Evolutionary conservation across 164 flowering plant genomes (phyloP).

Genomic region (Chloranthus sessilifolius): DNA sequence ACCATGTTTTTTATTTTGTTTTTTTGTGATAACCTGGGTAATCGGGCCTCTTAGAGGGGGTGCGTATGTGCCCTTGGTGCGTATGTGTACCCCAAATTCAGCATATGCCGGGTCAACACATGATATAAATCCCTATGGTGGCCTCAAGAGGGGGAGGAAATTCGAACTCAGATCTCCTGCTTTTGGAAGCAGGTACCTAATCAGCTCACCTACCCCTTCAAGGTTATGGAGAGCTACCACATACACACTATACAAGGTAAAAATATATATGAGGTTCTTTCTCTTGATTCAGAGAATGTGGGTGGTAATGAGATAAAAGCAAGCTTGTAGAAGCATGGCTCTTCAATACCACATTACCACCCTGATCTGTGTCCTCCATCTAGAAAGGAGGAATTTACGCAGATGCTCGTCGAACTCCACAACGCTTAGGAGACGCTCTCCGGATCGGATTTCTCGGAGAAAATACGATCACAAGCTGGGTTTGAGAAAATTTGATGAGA

Average conservation of each 20-base stretch:
- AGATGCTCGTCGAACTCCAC: constrained; percentile 18
- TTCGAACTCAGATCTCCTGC: too few species aligned
- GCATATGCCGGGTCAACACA: too few species aligned
- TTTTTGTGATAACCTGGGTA: too few species aligned
- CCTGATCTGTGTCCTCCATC: constrained; percentile 27
- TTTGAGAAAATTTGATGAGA: constrained; percentile 19
- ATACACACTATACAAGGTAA: background rate
- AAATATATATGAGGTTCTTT: background rate
- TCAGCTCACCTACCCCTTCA: too few species aligned
- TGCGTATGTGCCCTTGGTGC: too few species aligned
- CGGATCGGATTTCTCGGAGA: constrained; percentile 17
- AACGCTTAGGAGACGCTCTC: constrained; percentile 29
- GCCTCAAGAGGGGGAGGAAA: too few species aligned
- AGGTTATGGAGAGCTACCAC: background rate
- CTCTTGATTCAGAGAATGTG: constrained; percentile 9
- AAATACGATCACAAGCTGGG: constrained; percentile 23
- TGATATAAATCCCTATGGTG: too few species aligned
- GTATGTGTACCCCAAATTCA: too few species aligned
- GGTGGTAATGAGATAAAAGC: constrained; percentile 23
- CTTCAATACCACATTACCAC: constrained; percentile 25
- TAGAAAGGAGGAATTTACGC: constrained; percentile 21
- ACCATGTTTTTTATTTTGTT: too few species aligned
- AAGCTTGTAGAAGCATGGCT: constrained; percentile 23
- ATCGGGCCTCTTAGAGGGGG: too few species aligned
- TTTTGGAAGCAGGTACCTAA: too few species aligned